Evolutionary conservation across 2,329 filamentous ascomycete genomes (phyloP), one percentile per base, ranked within the genome.

Genomic region (Curvularia lunata): DNA sequence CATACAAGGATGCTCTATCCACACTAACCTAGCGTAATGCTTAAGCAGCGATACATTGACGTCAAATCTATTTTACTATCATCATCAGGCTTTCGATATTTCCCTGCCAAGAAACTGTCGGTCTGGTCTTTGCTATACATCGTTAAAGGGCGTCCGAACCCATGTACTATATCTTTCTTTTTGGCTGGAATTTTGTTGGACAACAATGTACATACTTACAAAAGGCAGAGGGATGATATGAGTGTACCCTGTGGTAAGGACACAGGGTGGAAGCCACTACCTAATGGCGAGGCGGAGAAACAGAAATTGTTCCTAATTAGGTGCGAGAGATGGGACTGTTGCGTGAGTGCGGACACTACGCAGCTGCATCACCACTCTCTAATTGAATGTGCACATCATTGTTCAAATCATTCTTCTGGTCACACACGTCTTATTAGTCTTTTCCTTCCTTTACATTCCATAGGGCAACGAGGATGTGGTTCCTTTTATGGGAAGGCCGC

Each of bases 171-270:
- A 68, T 68, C 62, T 34, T 61, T 58, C 43, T 61, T 60, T 48
- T 48, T 56, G 25, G 28, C 37, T 59, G 47, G 43, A 49, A 42
- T 60, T 61, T 55, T 59, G 37, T 58, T 52, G 65, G 67, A 65
- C 61, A 66, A 59, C 66, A 58, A 70, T 64, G 67, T 72, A 72
- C 47, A 70, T 71, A 69, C 45, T 56, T 51, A 42, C 48, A 56
- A 45, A 27, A 34, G 12, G 43, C 21, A 42, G n/a, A 25, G 46
- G 45, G 34, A 48, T 53, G 50, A 41, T 46, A 52, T n/a, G 37
- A 34, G 37, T 21, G 43, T 27, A 34, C 19, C 42, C 47, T 52
- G 49, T 32, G 49, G 56, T 38, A 52, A 52, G 27, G 49, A 53
- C 54, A 43, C 21, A 21, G 53, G 32, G 40, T 21, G 55, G 28